These are phyloP conservation scores for Podaxis carcinomalis DNA, from an alignment of 768 basidiomycete species.

Conservation along the genomic window DNA sequence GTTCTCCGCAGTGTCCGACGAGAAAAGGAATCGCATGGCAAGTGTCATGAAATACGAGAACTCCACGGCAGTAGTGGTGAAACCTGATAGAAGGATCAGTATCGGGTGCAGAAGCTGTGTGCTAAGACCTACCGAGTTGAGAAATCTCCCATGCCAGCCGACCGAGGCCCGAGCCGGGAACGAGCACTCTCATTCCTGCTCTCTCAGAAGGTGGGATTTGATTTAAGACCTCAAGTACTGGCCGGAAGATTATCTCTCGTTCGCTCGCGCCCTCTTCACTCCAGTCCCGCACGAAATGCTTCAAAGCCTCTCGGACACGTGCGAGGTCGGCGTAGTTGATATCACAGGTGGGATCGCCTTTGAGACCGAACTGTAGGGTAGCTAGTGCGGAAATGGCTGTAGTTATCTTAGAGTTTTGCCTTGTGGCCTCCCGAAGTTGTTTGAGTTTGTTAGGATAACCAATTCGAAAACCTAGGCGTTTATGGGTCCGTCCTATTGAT, in stretches of 20 bases:
- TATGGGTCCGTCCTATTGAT: conserved; percentile 40
- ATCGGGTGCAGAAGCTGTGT: neutral
- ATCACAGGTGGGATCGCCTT: conserved; percentile 11
- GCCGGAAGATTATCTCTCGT: conserved; percentile 50
- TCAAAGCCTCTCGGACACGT: conserved; percentile 53
- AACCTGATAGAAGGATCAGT: conserved; percentile 30
- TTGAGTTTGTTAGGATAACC: conserved; percentile 54
- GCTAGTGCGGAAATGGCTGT: conserved; percentile 35
- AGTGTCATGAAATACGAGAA: conserved; percentile 65
- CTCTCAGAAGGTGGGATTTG: conserved; percentile 25
- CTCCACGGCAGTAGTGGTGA: conserved; percentile 57
- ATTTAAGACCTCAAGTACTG: conserved; percentile 48
- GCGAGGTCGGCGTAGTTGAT: conserved; percentile 34
- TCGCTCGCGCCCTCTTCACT: conserved; percentile 52
- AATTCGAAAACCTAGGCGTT: conserved; percentile 44
- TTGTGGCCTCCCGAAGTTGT: conserved; percentile 34
- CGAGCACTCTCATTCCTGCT: conserved; percentile 39
- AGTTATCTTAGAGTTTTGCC: conserved; percentile 33
- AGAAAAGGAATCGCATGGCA: conserved; percentile 54
- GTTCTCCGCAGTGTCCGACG: conserved; percentile 38
- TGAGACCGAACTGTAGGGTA: conserved; percentile 18
- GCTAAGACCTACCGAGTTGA: conserved; percentile 39
- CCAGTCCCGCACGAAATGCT: conserved; percentile 73
- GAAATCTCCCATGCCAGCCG: conserved; percentile 69
- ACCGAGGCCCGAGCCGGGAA: conserved; percentile 63